These are phyloP conservation scores for Leptographium lundbergii DNA, from an alignment of 2,329 filamentous ascomycete species.

Conservation along the genomic window DNA sequence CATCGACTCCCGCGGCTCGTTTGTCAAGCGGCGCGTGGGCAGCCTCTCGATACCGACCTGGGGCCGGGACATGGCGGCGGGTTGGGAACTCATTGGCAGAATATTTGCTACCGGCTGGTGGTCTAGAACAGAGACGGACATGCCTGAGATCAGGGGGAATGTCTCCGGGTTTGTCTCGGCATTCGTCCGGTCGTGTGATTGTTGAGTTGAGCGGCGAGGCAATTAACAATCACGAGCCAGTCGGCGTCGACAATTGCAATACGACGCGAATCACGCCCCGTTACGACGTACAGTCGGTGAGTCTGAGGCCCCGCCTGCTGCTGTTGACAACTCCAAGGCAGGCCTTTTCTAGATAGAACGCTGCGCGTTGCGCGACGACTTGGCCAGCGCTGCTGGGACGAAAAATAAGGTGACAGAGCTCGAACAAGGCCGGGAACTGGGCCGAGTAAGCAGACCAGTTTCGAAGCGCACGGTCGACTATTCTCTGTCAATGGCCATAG, in stretches of 20 bases:
- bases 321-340: not conserved
- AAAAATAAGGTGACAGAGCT: not conserved
- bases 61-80: constrained; percentile 53
- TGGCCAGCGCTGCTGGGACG: not conserved
- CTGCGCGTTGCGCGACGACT: not conserved
- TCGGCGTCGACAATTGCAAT: not conserved
- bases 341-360: not conserved
- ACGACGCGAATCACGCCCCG: not conserved
- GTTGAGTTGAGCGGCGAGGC: not conserved
- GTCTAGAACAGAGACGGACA: constrained; percentile 27
- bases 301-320: not conserved
- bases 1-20: constrained; percentile 79
- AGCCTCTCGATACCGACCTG: constrained; percentile 73
- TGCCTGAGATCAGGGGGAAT: constrained; percentile 14
- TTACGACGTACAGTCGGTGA: not conserved
- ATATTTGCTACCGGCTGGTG: constrained; percentile 27
- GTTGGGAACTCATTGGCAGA: constrained; percentile 25
- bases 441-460: not conserved
- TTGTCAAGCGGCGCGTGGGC: constrained; percentile 55
- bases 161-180: not conserved
- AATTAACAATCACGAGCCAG: not conserved
- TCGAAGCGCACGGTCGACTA: not conserved
- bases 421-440: not conserved
- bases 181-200: not conserved
- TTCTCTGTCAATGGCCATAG: not conserved